Evolutionary conservation across 2,329 filamentous ascomycete genomes (phyloP), one percentile per base, ranked within the genome.

Genomic region (Exserohilum turcica): DNA sequence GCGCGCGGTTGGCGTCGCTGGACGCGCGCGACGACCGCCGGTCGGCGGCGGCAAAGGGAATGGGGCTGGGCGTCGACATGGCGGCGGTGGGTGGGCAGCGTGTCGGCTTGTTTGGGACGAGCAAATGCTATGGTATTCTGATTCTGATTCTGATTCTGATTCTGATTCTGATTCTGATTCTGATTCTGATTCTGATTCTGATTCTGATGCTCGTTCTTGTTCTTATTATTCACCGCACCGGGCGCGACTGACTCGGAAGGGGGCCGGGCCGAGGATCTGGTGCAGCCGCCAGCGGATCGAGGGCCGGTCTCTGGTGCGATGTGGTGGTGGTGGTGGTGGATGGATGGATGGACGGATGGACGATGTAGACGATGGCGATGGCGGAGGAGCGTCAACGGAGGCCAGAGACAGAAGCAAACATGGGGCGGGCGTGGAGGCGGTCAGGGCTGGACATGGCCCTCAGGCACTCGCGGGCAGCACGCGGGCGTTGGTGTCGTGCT

Each of bases 41-140:
- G 64, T 70, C 65, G 61, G 72, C 68, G 35, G 72, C 68, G 37
- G 72, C 70, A 49, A 68, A 67, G 29, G 71, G 69, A 52, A 73
- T 72, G 46, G 72, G 69, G 52, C 66, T 66, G 38, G 68, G 69
- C 35, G 70, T 70, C 46, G 71, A 69, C 72, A 74, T 75, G 63
- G 52, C 40, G 42, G 43, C 9, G 38, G 48, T 32, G 46, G 21
- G 33, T 8, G 29, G 29, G 37, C 28, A 35, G 40, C 40, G 38
- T 15, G 18, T n/a, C n/a, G n/a, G n/a, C n/a, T n/a, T n/a, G n/a
- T n/a, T n/a, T n/a, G n/a, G n/a, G n/a, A n/a, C n/a, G n/a, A n/a
- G n/a, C n/a, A n/a, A n/a, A n/a, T n/a, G n/a, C n/a, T n/a, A n/a
- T n/a, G n/a, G n/a, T n/a, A n/a, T n/a, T n/a, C n/a, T n/a, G n/a